Percentiles rank a stretch among this genome's conserved stretches.
phyloP scores from a whole-genome alignment of 106 monocot genomes.

The Dioscorea alata region DNA sequence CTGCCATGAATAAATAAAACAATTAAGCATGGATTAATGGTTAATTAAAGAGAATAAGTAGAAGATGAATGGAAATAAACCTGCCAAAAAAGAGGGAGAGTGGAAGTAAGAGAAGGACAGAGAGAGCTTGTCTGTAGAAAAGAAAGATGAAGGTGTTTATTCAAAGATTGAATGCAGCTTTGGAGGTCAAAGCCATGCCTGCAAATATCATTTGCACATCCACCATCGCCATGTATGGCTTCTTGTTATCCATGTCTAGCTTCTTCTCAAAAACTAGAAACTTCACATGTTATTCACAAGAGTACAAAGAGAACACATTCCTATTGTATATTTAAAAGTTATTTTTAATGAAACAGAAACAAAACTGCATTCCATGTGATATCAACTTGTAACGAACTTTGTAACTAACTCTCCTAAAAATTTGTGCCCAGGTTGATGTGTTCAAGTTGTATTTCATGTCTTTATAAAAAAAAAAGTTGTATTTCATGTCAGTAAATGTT shows the following conservation, averaged over 20 bases:
- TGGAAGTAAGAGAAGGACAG: constrained; percentile 24
- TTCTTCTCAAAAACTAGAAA: not conserved
- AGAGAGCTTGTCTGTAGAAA: constrained; percentile 43
- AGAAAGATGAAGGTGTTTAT: constrained; percentile 48
- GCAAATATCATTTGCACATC: constrained; percentile 23
- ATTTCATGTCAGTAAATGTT: too few relatives aligned
- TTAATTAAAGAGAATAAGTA: too few relatives aligned
- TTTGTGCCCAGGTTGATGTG: too few relatives aligned
- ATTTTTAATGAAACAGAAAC: too few relatives aligned
- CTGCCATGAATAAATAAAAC: not conserved
- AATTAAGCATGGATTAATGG: not conserved
- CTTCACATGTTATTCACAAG: too few relatives aligned
- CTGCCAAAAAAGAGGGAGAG: constrained; percentile 34
- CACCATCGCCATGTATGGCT: constrained; percentile 24
- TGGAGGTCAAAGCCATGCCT: constrained; percentile 19
- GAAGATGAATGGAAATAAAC: constrained; percentile 8
- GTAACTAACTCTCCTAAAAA: too few relatives aligned
- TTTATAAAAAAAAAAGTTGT: too few relatives aligned
- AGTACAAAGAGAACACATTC: too few relatives aligned
- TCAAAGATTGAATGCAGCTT: constrained; percentile 39
- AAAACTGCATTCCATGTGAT: too few relatives aligned
- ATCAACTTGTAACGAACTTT: too few relatives aligned
- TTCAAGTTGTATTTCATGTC: too few relatives aligned
- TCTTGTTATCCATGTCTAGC: constrained; percentile 14
- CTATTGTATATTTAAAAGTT: too few relatives aligned